A percentile compares a stretch with the other conserved stretches of the same genome.
phyloP scores from a whole-genome alignment of 1,139 yeast genomes.

The Sporopachydermia cereana region DNA sequence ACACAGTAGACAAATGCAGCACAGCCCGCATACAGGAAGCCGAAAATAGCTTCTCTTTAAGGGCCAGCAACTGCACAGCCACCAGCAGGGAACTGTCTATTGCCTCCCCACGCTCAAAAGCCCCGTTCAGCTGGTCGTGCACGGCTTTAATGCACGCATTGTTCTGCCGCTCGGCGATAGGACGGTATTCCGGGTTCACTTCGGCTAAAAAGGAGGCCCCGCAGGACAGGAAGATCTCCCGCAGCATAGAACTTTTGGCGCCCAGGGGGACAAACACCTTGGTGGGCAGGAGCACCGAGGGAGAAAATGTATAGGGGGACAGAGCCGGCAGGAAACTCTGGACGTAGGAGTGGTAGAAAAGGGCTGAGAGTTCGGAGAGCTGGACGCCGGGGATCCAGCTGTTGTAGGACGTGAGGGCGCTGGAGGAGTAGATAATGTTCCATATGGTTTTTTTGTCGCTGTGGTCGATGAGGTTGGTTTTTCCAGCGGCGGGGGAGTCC shows the following conservation, averaged over 20 bases:
- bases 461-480: background rate
- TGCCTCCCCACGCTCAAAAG: background rate
- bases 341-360: constrained; percentile 2
- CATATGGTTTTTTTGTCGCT: constrained; percentile 1
- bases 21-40: background rate
- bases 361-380: background rate
- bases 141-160: background rate
- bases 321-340: constrained; percentile 3
- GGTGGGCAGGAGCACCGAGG: background rate
- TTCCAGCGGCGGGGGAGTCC: too few species aligned
- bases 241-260: background rate
- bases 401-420: background rate
- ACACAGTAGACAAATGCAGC: constrained; percentile 3
- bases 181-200: constrained; percentile 1
- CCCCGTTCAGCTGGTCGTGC: constrained; percentile 4
- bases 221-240: constrained; percentile 6
- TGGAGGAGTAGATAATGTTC: constrained; percentile 3
- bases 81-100: constrained; percentile 6
- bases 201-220: constrained; percentile 5
- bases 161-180: constrained; percentile 2
- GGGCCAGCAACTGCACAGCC: constrained; percentile 5
- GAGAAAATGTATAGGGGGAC: constrained; percentile 5
- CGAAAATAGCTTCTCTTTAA: constrained; percentile 2
- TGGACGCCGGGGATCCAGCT: background rate
- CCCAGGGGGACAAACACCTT: constrained; percentile 6